phyloP scores from a whole-genome alignment of 2,329 filamentous ascomycete species.

The Xylariaceae sp. region DNA sequence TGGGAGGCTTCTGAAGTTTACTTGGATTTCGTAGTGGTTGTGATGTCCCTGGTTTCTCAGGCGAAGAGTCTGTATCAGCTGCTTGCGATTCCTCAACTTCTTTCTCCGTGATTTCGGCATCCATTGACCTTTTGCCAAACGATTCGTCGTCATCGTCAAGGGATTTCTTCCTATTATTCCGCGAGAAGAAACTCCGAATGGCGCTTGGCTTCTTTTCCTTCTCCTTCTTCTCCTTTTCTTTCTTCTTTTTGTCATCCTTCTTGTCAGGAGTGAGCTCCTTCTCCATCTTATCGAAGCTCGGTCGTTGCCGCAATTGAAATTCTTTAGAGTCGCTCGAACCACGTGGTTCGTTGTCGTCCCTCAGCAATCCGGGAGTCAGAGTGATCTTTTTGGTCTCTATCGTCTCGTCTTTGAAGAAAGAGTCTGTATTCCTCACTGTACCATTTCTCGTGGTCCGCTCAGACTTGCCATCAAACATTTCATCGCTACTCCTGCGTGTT shows the following conservation, averaged over 20 bases:
- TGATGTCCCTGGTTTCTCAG: slow-evolving; percentile 46
- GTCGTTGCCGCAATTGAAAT: slow-evolving; percentile 52
- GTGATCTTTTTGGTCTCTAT: slow-evolving; percentile 97
- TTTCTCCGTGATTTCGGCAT: slow-evolving; percentile 45
- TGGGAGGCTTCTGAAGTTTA: slow-evolving; percentile 72
- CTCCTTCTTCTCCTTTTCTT: slow-evolving; percentile 60
- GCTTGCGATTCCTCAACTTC: slow-evolving; percentile 48
- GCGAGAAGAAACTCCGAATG: slow-evolving; percentile 63
- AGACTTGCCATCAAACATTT: slow-evolving; percentile 61
- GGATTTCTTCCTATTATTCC: slow-evolving; percentile 62
- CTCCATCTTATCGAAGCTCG: slow-evolving; percentile 61
- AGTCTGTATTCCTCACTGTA: slow-evolving; percentile 87
- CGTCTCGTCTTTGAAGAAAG: slow-evolving; percentile 95
- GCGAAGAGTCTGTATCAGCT: slow-evolving; percentile 48
- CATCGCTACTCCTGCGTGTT: slow-evolving; percentile 61
- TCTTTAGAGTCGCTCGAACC: slow-evolving; percentile 48
- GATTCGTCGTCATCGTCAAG: slow-evolving; percentile 62
- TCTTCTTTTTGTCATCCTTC: slow-evolving; percentile 66
- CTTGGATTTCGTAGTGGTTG: slow-evolving; percentile 63
- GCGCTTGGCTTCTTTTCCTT: slow-evolving; percentile 49
- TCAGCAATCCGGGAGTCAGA: slow-evolving; percentile 86
- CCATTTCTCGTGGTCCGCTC: slow-evolving; percentile 76
- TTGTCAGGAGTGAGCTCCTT: slow-evolving; percentile 50
- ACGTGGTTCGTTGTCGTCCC: slow-evolving; percentile 69
- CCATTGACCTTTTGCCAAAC: slow-evolving; percentile 64